These are phyloP conservation scores for Soucietia sequanensis DNA, from an alignment of 805 yeast species.

Conservation along the genomic window DNA sequence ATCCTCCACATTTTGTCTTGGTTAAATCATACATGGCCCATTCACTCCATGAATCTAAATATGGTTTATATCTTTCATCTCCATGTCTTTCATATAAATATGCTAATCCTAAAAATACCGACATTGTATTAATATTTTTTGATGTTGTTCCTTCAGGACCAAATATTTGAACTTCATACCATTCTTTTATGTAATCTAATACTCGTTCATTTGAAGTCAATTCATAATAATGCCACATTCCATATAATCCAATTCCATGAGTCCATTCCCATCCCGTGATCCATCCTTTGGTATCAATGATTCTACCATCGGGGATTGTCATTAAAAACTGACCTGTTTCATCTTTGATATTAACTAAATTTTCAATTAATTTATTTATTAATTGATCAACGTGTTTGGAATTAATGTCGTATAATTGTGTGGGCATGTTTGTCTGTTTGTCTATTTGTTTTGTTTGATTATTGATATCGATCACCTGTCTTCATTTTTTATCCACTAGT, in stretches of 20 bases:
- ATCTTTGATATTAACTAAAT: slow-evolving; percentile 28
- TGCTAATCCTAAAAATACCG: slow-evolving; percentile 31
- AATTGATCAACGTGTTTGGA: slow-evolving; percentile 13
- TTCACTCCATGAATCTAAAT: slow-evolving; percentile 33
- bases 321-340: slow-evolving; percentile 27
- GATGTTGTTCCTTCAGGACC: slow-evolving; percentile 28
- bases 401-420: slow-evolving; percentile 11
- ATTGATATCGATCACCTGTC: no score
- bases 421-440: slow-evolving; percentile 14
- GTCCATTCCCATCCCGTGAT: slow-evolving; percentile 41
- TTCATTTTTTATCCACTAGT: no score
- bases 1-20: slow-evolving; percentile 31
- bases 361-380: slow-evolving; percentile 16
- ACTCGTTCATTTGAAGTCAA: slow-evolving; percentile 21
- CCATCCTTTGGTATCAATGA: slow-evolving; percentile 39
- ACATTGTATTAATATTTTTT: slow-evolving; percentile 35
- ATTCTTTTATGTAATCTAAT: slow-evolving; percentile 20
- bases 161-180: slow-evolving; percentile 27
- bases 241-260: slow-evolving; percentile 36
- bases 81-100: slow-evolving; percentile 23
- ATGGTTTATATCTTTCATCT: slow-evolving; percentile 18
- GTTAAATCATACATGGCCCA: slow-evolving; percentile 31
- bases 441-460: no score
- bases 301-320: slow-evolving; percentile 28
- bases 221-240: slow-evolving; percentile 35